Conservation (phyloP, 805 yeast species). For the Candida palmyrensis region DNA sequence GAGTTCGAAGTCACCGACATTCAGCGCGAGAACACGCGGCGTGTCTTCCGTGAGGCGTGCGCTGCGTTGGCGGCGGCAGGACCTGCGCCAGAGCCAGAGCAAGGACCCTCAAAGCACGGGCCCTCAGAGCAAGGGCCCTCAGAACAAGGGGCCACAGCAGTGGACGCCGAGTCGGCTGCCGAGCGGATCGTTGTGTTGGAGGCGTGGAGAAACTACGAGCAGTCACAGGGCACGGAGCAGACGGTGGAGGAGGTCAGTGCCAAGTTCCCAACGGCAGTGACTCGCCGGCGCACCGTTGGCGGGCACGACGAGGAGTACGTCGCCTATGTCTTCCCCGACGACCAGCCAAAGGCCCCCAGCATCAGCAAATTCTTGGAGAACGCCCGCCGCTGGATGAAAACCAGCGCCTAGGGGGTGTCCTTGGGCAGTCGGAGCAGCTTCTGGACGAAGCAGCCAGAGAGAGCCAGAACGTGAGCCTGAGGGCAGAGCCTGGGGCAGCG, state of each 20-base stretch:
- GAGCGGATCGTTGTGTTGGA: slow-evolving; percentile 52
- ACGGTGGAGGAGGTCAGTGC: slow-evolving; percentile 29
- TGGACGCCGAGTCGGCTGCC: slow-evolving; percentile 31
- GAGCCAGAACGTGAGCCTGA: too few species aligned
- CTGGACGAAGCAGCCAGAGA: too few species aligned
- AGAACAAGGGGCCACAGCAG: too few species aligned
- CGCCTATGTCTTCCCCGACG: slow-evolving; percentile 69
- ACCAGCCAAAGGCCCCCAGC: slow-evolving; percentile 27
- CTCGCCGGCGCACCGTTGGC: slow-evolving; percentile 37
- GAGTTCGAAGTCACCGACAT: slow-evolving; percentile 46
- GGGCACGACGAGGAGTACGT: slow-evolving; percentile 49
- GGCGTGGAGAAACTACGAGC: slow-evolving; percentile 62
- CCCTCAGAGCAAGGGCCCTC: slow-evolving; percentile 24
- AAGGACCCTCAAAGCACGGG: slow-evolving; percentile 20
- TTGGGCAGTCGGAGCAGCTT: too few species aligned
- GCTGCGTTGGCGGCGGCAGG: too few species aligned
- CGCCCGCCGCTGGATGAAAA: slow-evolving; percentile 31
- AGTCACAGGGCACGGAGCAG: slow-evolving; percentile 48
- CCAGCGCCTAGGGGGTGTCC: neutral
- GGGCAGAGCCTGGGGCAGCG: too few species aligned
- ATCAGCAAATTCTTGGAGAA: slow-evolving; percentile 36
- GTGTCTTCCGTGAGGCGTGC: slow-evolving; percentile 52
- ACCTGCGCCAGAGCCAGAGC: too few species aligned
- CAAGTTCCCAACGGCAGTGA: slow-evolving; percentile 52
- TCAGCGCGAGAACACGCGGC: slow-evolving; percentile 49